A percentile compares a stretch with the other conserved stretches of the same genome.
phyloP scores from a whole-genome alignment of 2,329 filamentous ascomycete genomes.

The Cladosporium sp. region DNA sequence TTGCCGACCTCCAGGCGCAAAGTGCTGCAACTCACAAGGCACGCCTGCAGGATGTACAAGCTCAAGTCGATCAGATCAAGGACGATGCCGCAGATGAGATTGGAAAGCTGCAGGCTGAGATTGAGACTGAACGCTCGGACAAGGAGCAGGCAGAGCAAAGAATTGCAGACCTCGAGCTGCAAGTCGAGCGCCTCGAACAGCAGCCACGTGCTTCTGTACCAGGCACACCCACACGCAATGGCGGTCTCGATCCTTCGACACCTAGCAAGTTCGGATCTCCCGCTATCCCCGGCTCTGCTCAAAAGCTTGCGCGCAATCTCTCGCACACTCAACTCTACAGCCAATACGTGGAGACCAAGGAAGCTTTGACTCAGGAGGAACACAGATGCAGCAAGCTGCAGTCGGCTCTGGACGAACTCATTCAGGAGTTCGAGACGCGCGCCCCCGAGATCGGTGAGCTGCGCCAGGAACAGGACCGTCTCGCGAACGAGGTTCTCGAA shows the following conservation, averaged over 20 bases:
- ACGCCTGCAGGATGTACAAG: slow-evolving; percentile 64
- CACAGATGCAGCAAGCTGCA: slow-evolving; percentile 68
- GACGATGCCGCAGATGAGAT: slow-evolving; percentile 59
- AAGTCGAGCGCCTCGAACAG: slow-evolving; percentile 51
- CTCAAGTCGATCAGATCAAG: slow-evolving; percentile 55
- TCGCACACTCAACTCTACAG: slow-evolving; percentile 59
- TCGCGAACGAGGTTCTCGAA: slow-evolving; percentile 74
- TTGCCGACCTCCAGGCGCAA: slow-evolving; percentile 76
- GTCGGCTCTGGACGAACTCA: slow-evolving; percentile 75
- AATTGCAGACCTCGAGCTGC: slow-evolving; percentile 58
- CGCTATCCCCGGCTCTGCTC: slow-evolving; percentile 49
- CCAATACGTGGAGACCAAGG: slow-evolving; percentile 59
- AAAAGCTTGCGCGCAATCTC: slow-evolving; percentile 46
- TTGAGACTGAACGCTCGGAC: slow-evolving; percentile 50
- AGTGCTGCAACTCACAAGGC: slow-evolving; percentile 66
- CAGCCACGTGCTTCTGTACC: slow-evolving; percentile 32
- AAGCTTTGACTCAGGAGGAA: slow-evolving; percentile 66
- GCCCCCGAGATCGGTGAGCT: slow-evolving; percentile 84
- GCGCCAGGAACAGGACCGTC: slow-evolving; percentile 69
- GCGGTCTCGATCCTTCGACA: slow-evolving; percentile 21
- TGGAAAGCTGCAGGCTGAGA: slow-evolving; percentile 43
- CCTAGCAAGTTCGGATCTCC: slow-evolving; percentile 28
- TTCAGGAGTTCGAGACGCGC: slow-evolving; percentile 76
- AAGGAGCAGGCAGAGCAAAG: slow-evolving; percentile 56
- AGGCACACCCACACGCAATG: slow-evolving; percentile 47